A percentile compares a stretch with the other conserved stretches of the same genome.
These are phyloP conservation scores for Eucalyptus lansdowneana DNA, from an alignment of 345 rosid species.

Conservation along the genomic window DNA sequence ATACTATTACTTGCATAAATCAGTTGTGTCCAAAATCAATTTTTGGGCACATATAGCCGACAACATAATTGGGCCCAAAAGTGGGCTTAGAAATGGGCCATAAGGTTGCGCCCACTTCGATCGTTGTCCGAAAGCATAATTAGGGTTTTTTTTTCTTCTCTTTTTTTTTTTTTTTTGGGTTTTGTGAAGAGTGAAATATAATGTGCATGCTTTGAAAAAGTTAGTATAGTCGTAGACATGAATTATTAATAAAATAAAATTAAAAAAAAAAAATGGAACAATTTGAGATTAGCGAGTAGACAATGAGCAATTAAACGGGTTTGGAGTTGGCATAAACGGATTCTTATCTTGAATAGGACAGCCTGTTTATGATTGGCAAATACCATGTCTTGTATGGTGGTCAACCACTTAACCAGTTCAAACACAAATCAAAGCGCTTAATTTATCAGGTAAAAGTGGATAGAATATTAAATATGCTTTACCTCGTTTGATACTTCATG, in stretches of 20 bases:
- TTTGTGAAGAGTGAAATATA: neutral
- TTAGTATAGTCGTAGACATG: neutral
- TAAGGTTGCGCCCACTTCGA: neutral
- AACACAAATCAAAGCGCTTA: neutral
- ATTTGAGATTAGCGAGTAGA: neutral
- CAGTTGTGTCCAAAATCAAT: neutral
- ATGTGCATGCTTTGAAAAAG: neutral
- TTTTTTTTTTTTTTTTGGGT: neutral
- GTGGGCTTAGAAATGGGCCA: neutral
- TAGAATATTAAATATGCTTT: neutral
- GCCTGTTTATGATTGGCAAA: neutral
- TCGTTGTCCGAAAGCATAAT: neutral
- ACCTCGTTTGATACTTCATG: neutral
- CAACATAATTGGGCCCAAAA: neutral
- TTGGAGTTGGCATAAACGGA: neutral
- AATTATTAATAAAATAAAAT: neutral
- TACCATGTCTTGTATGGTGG: neutral
- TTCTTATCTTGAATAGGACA: neutral
- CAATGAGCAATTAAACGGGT: neutral
- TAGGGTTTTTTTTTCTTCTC: neutral
- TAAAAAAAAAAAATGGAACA: neutral
- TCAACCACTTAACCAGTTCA: neutral
- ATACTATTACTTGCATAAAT: neutral
- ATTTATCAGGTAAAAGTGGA: neutral
- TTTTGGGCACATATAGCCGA: neutral